Evolutionary conservation across 1,284 basidiomycete genomes (phyloP).

Genomic region (Neolentinus lepideus): DNA sequence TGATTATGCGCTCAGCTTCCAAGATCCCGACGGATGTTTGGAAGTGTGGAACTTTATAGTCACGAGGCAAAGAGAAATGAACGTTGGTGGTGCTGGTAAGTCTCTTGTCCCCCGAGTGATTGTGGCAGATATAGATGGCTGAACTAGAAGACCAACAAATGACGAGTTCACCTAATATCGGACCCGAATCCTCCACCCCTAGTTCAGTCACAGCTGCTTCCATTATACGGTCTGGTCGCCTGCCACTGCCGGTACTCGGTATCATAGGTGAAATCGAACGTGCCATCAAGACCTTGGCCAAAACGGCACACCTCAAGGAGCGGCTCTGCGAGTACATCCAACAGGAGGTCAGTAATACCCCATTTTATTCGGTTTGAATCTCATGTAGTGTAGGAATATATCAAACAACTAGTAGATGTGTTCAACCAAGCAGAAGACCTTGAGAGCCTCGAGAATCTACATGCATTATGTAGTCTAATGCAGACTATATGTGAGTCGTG

Average conservation of each 20-base stretch:
- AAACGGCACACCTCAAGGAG: slow-evolving; percentile 65
- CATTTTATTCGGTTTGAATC: slow-evolving; percentile 5
- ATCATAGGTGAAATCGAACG: slow-evolving; percentile 73
- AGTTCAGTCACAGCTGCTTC: slow-evolving; percentile 53
- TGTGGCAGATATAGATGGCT: too few relatives aligned
- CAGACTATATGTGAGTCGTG: slow-evolving; percentile 82
- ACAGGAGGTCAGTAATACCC: slow-evolving; percentile 47
- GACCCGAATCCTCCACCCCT: slow-evolving; percentile 51
- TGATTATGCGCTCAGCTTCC: slow-evolving; percentile 96
- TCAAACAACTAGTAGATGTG: slow-evolving; percentile 81
- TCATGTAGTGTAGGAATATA: slow-evolving; percentile 37
- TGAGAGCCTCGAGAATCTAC: slow-evolving; percentile 84
- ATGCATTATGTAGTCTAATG: slow-evolving; percentile 88
- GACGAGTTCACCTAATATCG: slow-evolving; percentile 53
- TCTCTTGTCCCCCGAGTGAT: slow-evolving; percentile 24
- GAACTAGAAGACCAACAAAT: slow-evolving; percentile 35
- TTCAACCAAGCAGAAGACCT: slow-evolving; percentile 88
- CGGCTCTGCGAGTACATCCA: slow-evolving; percentile 80
- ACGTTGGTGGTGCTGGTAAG: slow-evolving; percentile 28
- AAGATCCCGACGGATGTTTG: slow-evolving; percentile 91
- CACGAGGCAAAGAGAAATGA: slow-evolving; percentile 88
- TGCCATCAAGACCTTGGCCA: slow-evolving; percentile 63
- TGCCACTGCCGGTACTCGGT: slow-evolving; percentile 64
- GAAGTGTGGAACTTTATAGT: slow-evolving; percentile 98
- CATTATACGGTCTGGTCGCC: slow-evolving; percentile 63